These are phyloP conservation scores for Moniliella sp. DNA, from an alignment of 1,284 basidiomycete species.

Conservation along the genomic window DNA sequence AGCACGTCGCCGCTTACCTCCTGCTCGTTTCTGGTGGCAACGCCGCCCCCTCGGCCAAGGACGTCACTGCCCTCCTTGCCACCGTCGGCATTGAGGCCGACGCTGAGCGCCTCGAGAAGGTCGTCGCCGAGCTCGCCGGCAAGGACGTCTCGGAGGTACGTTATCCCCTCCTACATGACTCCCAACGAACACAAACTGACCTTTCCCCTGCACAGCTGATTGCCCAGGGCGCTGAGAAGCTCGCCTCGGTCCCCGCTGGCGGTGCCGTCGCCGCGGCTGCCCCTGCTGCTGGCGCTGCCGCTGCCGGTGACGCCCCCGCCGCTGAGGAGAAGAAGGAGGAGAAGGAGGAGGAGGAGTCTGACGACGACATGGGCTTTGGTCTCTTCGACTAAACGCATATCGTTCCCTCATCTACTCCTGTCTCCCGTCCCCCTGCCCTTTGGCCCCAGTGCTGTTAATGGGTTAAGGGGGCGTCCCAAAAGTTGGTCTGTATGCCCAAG, in stretches of 20 bases:
- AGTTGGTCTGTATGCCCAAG: too few relatives aligned
- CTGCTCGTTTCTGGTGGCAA: conserved; percentile 91
- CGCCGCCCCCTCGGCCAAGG: conserved; percentile 56
- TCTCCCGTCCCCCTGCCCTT: too few relatives aligned
- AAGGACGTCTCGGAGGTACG: conserved; percentile 76
- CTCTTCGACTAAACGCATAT: conserved; percentile 2
- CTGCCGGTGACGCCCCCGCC: conserved; percentile 47
- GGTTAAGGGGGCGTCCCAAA: too few relatives aligned
- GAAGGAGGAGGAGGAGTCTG: conserved; percentile 24
- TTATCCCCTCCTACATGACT: too few relatives aligned
- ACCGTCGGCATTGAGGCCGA: conserved; percentile 74
- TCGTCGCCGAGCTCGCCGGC: conserved; percentile 75
- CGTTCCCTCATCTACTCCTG: not conserved
- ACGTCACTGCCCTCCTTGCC: conserved; percentile 70
- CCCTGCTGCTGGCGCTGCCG: conserved; percentile 39
- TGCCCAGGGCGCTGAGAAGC: conserved; percentile 71
- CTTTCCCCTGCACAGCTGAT: too few relatives aligned
- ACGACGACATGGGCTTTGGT: conserved; percentile 3
- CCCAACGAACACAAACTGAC: too few relatives aligned
- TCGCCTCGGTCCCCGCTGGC: conserved; percentile 55
- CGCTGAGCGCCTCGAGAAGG: conserved; percentile 56
- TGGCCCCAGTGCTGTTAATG: too few relatives aligned
- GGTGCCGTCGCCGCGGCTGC: conserved; percentile 20
- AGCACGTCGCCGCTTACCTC: conserved; percentile 46
- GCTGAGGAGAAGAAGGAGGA: conserved; percentile 35